Conservation (phyloP, 2,329 filamentous ascomycete genomes). For the Aspergillus novoparasiticus region DNA sequence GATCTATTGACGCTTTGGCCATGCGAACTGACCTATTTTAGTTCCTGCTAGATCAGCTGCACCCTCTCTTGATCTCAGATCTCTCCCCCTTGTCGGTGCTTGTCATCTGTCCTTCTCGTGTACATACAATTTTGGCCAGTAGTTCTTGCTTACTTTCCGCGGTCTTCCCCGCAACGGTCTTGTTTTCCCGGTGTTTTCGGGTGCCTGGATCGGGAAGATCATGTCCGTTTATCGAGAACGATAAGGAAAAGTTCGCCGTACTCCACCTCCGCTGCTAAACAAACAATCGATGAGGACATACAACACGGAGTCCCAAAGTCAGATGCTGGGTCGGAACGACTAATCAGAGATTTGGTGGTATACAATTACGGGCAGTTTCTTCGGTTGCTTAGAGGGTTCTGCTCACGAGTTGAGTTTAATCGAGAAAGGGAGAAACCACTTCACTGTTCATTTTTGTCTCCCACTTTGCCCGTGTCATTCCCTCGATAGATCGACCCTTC, state of each 20-base stretch:
- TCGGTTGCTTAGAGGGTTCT: background rate
- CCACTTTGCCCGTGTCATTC: background rate
- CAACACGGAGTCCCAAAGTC: background rate
- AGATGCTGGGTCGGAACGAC: background rate
- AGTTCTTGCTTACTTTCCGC: background rate
- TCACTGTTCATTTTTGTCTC: background rate
- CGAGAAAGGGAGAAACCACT: background rate
- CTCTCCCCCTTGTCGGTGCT: background rate
- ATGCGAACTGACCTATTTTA: background rate
- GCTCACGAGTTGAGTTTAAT: background rate
- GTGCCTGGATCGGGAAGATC: slow-evolving; percentile 11
- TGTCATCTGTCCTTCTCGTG: background rate
- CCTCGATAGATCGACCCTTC: background rate
- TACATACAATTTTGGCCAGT: background rate
- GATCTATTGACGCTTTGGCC: background rate
- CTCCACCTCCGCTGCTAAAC: background rate
- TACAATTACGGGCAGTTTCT: background rate
- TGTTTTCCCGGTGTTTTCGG: background rate
- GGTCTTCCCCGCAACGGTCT: background rate
- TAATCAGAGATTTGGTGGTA: background rate
- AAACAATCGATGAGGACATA: background rate
- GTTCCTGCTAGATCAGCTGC: background rate
- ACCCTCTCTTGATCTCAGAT: background rate
- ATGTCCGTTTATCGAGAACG: slow-evolving; percentile 11
- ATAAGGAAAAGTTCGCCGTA: slow-evolving; percentile 11